Evolutionary conservation across 495 filamentous ascomycete genomes (phyloP), one percentile per base, ranked within the genome.

Genomic region (Bathelium albidoporum): DNA sequence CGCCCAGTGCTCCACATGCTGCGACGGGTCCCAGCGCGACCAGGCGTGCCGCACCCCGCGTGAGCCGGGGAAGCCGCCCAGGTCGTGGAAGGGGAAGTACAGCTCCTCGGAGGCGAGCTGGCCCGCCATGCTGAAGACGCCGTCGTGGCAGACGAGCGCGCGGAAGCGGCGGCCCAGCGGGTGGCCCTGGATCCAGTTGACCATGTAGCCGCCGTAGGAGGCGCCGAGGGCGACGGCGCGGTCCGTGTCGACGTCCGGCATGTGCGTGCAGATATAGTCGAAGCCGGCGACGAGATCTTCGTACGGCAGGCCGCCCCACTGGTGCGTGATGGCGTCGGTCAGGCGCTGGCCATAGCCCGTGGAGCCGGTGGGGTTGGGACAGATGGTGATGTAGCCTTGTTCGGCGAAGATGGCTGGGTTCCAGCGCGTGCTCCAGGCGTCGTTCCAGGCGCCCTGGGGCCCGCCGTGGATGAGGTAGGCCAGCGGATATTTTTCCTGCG

Each of bases 1-100:
- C 1, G 81, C 79, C 93, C 93, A 97, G 64, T 87, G 79, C 52
- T 82, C 79, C 0, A 84, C 79, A 72, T 82, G 81, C 29, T 76
- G 75, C 1, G 88, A 83, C 0, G 93, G 93, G 73, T 95, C 88
- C 91, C 91, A 97, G 63, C 83, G 79, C 64, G 83, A 83, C 81
- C 91, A 97, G 10, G 80, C 82, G 26, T 88, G 79, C 59, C 62
- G 55, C 16, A n/a, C 55, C n/a, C 28, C 45, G 9, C 14, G 29
- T 10, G 43, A 32, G n/a, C 18, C 24, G 64, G 78, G 73, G 16
- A 76, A 74, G 32, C 78, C 77, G 52, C 78, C 77, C 66, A 79
- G 75, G 67, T 81, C 69, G 28, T 64, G 59, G n/a, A 62, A 64
- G 53, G 67, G 62, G 64, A 71, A 73, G 52, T 78, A 82, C 0